Evolutionary conservation across 768 basidiomycete species (phyloP), one percentile per base, ranked within the genome.

Genomic region (Agaricus subrufescens): DNA sequence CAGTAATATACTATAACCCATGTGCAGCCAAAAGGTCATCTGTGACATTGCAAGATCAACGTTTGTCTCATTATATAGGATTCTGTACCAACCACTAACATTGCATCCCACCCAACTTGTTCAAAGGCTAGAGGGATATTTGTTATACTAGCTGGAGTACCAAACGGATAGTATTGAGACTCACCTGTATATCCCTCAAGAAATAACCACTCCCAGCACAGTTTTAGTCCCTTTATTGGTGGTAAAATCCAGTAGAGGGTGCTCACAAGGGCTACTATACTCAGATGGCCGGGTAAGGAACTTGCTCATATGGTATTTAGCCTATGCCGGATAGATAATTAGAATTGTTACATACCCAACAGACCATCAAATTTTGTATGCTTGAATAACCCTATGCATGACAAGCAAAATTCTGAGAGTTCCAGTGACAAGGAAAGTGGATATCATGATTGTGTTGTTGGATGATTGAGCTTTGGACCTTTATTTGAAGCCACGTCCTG

Each of bases 61-160:
- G 15, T 1, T 31, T 29, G 14, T 1, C 3, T 30, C 34, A 11
- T 38, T 46, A 4, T 7, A 30, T 15, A 10, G 43, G 46, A 8
- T 19, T n/a, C 30, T 44, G n/a, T 11, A 54, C 67, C 58, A 43
- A 76, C 74, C 11, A 61, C 49, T 25, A 73, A 70, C 61, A 66
- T 56, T 34, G 73, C 67, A 56, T 76, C 75, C 58, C 67, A 69
- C 30, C 75, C 75, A 52, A 60, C 64, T 26, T 60, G 43, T 46
- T 67, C 55, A 25, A 50, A 59, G 30, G 40, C 61, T 61, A 26
- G 10, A 42, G 31, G 19, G 43, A 9, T 25, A 9, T 12, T 19
- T 19, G 19, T 19, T 19, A 14, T 19, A 34, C 14, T 34, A 19
- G 27, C 9, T 26, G 23, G n/a, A 27, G 12, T 25, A 46, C 12